Percentiles rank a stretch among this genome's conserved stretches.
phyloP scores from a whole-genome alignment of 2,329 filamentous ascomycete genomes.

The Leptographium procerum region DNA sequence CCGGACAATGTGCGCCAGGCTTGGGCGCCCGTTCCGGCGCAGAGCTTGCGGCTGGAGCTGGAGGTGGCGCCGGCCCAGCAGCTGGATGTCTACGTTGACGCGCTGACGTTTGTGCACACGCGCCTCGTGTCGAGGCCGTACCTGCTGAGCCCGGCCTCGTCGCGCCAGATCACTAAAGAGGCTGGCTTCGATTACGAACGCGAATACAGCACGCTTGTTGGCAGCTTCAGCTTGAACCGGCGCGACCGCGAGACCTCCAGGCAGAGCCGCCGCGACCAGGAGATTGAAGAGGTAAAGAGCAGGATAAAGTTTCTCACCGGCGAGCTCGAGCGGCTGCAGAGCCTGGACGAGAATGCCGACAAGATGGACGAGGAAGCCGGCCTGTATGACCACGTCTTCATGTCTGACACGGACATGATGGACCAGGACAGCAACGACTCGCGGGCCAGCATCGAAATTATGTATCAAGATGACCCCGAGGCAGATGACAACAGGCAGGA shows the following conservation, averaged over 20 bases:
- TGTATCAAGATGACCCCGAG: not conserved
- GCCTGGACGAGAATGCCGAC: not conserved
- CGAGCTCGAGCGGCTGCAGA: slow-evolving; percentile 1
- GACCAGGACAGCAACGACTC: not conserved
- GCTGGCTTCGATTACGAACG: not conserved
- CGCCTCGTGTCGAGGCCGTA: not conserved
- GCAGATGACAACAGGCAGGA: not conserved
- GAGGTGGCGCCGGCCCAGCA: not conserved
- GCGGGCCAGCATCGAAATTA: slow-evolving; percentile 1
- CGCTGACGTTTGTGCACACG: not conserved
- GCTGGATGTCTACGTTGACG: not conserved
- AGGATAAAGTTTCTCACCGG: not conserved
- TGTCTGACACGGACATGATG: not conserved
- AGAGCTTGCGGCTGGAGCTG: not conserved
- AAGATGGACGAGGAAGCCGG: not conserved
- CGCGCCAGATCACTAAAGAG: not conserved
- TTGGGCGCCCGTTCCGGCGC: slow-evolving; percentile 4
- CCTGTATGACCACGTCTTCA: not conserved
- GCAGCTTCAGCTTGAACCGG: not conserved
- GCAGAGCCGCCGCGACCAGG: not conserved
- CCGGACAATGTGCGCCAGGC: slow-evolving; percentile 1
- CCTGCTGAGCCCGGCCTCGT: not conserved
- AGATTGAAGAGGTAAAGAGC: not conserved
- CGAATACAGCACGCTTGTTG: not conserved
- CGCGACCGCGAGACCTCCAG: not conserved